Evolutionary conservation across 192 early-diverging fungal species (phyloP), one percentile per base, ranked within the genome.

Genomic region (Backusella australiensis): DNA sequence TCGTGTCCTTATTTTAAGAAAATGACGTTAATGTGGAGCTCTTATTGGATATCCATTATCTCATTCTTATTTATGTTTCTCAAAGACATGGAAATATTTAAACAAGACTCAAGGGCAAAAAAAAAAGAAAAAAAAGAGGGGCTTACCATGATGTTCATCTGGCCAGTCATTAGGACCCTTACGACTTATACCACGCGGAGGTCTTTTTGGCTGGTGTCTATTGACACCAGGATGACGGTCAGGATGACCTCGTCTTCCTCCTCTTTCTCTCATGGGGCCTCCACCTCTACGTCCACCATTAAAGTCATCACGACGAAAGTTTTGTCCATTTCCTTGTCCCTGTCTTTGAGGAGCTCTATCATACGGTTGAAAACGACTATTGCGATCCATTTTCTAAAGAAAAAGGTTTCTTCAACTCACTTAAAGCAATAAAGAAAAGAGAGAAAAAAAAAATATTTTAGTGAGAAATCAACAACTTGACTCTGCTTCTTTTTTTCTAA

Each of bases 241-340:
- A 67, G 11, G 29, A 67, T 67, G 29, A 67, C 66, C 53, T 2
- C 53, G 21, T 69, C 67, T 69, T 69, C 67, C 34, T 69, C 67
- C 67, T 69, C 67, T 38, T 12, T 38, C 67, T 35, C 67, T 36
- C 35, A 34, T 36, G 9, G 34, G 17, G 6, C 67, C 67, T 17
- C 14, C 69, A 32, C 69, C 69, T 32, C 69, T 39, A 2, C 69
- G 26, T 49, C 69, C 42, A 44, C 69, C 42, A 44, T 21, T 38
- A 46, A 44, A 71, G 21, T 71, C 69, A 49, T 71, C 69, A 71
- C 69, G 69, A 29, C 69, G 69, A 71, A 71, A 71, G 15, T 71
- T 42, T 26, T 44, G 35, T 34, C 41, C 39, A 44, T 46, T 26
- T 17, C 29, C 23, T 14, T 46, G n/a, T 49, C 41, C 39, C 49